phyloP scores from a whole-genome alignment of 2,329 filamentous ascomycete genomes.

The Botryotinia narcissicola region DNA sequence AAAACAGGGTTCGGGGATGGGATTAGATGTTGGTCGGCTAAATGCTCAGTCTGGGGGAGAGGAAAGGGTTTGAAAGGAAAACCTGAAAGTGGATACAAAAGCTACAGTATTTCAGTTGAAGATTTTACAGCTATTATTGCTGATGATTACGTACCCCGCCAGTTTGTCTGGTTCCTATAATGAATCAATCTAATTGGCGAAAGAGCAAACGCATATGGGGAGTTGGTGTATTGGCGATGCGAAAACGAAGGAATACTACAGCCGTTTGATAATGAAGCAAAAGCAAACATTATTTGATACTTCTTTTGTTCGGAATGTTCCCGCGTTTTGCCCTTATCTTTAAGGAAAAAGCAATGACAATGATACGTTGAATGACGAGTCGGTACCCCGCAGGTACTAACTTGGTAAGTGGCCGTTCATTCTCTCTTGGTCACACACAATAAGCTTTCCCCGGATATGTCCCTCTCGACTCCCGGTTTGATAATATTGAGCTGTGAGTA shows the following conservation, averaged over 20 bases:
- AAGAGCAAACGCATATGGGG: not conserved
- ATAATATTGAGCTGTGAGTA: not conserved
- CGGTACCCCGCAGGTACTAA: not conserved
- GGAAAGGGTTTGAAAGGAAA: not conserved
- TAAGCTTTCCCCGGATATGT: constrained; percentile 3
- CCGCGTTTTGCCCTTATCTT: not conserved
- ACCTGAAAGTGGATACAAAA: not conserved
- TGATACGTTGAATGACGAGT: not conserved
- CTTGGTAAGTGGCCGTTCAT: not conserved
- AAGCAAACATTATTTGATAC: not conserved
- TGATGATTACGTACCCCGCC: not conserved
- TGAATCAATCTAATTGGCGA: not conserved
- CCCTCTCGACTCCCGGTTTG: not conserved
- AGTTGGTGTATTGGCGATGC: not conserved
- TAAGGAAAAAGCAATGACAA: constrained; percentile 2
- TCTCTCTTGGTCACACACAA: not conserved
- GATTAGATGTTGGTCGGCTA: not conserved
- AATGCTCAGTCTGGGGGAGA: not conserved
- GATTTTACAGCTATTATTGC: too few relatives aligned
- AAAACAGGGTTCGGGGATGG: not conserved
- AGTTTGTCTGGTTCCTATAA: not conserved
- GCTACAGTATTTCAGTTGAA: not conserved
- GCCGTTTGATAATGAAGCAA: not conserved
- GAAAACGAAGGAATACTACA: not conserved
- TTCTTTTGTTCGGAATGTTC: not conserved